phyloP scores from a whole-genome alignment of 1,139 yeast species.

The Pichia sp. region DNA sequence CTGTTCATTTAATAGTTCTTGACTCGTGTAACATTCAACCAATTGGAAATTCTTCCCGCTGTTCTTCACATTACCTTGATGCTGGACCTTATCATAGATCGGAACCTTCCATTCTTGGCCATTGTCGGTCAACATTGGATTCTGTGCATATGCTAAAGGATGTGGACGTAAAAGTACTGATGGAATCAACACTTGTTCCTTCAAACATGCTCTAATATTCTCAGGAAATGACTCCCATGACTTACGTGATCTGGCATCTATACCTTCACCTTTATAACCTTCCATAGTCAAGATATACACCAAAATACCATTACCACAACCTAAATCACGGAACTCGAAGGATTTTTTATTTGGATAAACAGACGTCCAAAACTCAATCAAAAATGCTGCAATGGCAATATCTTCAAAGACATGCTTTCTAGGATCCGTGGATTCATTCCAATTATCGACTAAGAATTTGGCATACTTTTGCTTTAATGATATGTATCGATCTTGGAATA shows the following conservation, averaged over 20 bases:
- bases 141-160: slow-evolving; percentile 52
- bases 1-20: slow-evolving; percentile 51
- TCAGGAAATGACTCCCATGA: slow-evolving; percentile 80
- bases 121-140: slow-evolving; percentile 56
- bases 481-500: slow-evolving; percentile 82
- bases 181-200: slow-evolving; percentile 82
- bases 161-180: slow-evolving; percentile 65
- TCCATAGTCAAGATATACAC: slow-evolving; percentile 75
- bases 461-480: slow-evolving; percentile 82
- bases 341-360: slow-evolving; percentile 47
- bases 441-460: slow-evolving; percentile 67
- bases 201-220: slow-evolving; percentile 52
- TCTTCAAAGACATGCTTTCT: slow-evolving; percentile 96
- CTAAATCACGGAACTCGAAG: slow-evolving; percentile 82
- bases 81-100: slow-evolving; percentile 27
- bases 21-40: slow-evolving; percentile 47
- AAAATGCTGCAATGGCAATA: slow-evolving; percentile 91
- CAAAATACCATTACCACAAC: slow-evolving; percentile 93
- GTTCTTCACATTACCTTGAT: slow-evolving; percentile 19
- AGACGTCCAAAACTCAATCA: slow-evolving; percentile 82
- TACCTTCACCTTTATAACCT: slow-evolving; percentile 81
- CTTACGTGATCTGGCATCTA: slow-evolving; percentile 87
- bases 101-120: slow-evolving; percentile 61
- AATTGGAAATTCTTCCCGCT: slow-evolving; percentile 32
- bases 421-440: slow-evolving; percentile 96